A percentile compares a stretch with the other conserved stretches of the same genome.
These are phyloP conservation scores for Hypoxylon sp. DNA, from an alignment of 2,329 filamentous ascomycete genomes.

Conservation along the genomic window DNA sequence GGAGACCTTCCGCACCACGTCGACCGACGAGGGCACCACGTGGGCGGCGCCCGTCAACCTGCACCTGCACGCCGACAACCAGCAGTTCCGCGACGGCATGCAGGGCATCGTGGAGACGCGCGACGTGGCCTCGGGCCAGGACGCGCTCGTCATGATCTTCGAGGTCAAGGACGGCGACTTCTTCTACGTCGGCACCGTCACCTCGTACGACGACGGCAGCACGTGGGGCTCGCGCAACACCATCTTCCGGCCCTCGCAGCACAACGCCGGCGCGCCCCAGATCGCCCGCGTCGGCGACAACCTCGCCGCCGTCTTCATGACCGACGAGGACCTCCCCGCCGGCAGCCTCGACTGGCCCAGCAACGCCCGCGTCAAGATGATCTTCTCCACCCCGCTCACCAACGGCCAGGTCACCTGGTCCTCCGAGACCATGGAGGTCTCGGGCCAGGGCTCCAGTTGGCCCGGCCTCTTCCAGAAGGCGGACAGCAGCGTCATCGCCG, in stretches of 20 bases:
- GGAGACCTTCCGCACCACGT: slow-evolving; percentile 51
- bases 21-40: slow-evolving; percentile 47
- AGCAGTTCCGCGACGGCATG: slow-evolving; percentile 48
- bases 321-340: slow-evolving; percentile 45
- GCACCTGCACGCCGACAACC: slow-evolving; percentile 45
- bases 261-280: slow-evolving; percentile 50
- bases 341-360: slow-evolving; percentile 27
- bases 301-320: slow-evolving; percentile 50
- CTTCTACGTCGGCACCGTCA: slow-evolving; percentile 48
- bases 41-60: slow-evolving; percentile 47
- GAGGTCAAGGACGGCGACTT: slow-evolving; percentile 46
- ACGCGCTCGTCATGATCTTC: slow-evolving; percentile 50
- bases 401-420: slow-evolving; percentile 32
- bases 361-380: slow-evolving; percentile 53
- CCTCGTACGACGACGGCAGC: slow-evolving; percentile 50
- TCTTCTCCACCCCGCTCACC: slow-evolving; percentile 27
- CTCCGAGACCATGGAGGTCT: slow-evolving; percentile 20
- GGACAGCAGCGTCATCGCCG: slow-evolving; percentile 19
- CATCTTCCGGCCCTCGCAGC: slow-evolving; percentile 44
- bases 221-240: slow-evolving; percentile 46
- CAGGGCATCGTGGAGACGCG: slow-evolving; percentile 46
- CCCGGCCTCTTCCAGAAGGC: slow-evolving; percentile 24
- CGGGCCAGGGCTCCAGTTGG: slow-evolving; percentile 25
- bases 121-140: slow-evolving; percentile 41
- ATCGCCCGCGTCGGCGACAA: slow-evolving; percentile 46